Evolutionary conservation across 306 rosid genomes (phyloP), one percentile per base, ranked within the genome.

Genomic region (Acacia confusa): DNA sequence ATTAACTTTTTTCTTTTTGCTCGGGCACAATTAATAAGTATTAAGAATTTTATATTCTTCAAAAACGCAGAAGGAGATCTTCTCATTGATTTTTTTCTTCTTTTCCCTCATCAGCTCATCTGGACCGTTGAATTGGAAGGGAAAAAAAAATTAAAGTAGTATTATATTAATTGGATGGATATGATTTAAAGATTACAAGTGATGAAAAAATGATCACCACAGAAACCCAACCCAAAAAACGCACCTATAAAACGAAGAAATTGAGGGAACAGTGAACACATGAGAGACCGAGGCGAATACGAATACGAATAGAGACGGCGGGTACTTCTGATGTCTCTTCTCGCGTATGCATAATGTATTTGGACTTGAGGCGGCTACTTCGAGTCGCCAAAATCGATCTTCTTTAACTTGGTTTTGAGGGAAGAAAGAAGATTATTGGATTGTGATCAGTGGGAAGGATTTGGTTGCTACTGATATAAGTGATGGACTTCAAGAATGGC

Each of bases 401-500:
- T 2, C 82, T 47, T 55, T 82, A 86, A 90, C 91, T 94, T 88
- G 19, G 34, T 82, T 90, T 84, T 82, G 69, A 50, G 72, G 60
- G 79, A 60, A 68, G 45, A n/a, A 5, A 48, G 25, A 48, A 58
- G 3, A 9, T 47, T 24, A 24, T 45, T 34, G 55, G 43, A 47
- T 47, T 81, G 61, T 76, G 84, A 85, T 86, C 85, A 77, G 81
- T 63, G 77, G 77, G 28, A 69, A 50, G 43, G 22, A 79, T 74
- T 87, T 78, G 27, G 57, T 82, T 74, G 60, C 24, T 66, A 20
- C 78, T 77, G 30, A 75, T 66, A 72, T 77, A 78, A 55, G 25
- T 53, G 76, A 95, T 95, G 97, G 96, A 92, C 83, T 84, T 64
- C 82, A 82, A 70, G 82, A 87, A 74, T 65, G 75, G 85, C 84